phyloP scores from a whole-genome alignment of 306 rosid genomes.

The Quercus suber region DNA sequence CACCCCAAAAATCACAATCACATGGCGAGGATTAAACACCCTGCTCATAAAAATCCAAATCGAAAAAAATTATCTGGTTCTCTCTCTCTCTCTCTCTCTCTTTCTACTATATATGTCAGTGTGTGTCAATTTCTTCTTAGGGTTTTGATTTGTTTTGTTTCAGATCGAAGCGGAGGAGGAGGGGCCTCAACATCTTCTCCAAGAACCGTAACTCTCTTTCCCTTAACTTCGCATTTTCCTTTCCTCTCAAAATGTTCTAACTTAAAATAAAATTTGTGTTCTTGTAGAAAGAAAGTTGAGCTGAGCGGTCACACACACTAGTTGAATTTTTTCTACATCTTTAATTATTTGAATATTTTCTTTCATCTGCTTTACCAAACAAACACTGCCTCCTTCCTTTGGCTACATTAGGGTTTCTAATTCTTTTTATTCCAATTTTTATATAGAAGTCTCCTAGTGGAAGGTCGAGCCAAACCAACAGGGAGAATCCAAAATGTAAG shows the following conservation, averaged over 20 bases:
- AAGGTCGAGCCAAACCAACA: not conserved
- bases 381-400: not conserved
- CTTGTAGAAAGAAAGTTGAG: not conserved
- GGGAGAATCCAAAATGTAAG: constrained; percentile 28
- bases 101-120: not conserved
- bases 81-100: not conserved
- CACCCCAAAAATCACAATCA: not conserved
- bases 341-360: too few relatives aligned
- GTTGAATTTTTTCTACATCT: too few relatives aligned
- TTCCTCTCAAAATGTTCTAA: not conserved
- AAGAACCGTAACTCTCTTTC: constrained; percentile 21
- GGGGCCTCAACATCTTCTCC: not conserved
- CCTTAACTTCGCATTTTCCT: not conserved
- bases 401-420: not conserved
- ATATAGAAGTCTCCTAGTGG: constrained; percentile 26
- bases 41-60: constrained; percentile 14
- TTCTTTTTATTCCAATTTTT: not conserved
- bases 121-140: not conserved
- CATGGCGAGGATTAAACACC: constrained; percentile 60
- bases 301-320: too few relatives aligned
- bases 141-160: not conserved
- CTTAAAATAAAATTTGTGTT: not conserved
- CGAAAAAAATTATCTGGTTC: constrained; percentile 16
- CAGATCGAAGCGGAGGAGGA: not conserved
- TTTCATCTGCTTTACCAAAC: too few relatives aligned